Evolutionary conservation across 148 eudicot genomes (phyloP), one percentile per base, ranked within the genome.

Genomic region (Diospyros kaki): DNA sequence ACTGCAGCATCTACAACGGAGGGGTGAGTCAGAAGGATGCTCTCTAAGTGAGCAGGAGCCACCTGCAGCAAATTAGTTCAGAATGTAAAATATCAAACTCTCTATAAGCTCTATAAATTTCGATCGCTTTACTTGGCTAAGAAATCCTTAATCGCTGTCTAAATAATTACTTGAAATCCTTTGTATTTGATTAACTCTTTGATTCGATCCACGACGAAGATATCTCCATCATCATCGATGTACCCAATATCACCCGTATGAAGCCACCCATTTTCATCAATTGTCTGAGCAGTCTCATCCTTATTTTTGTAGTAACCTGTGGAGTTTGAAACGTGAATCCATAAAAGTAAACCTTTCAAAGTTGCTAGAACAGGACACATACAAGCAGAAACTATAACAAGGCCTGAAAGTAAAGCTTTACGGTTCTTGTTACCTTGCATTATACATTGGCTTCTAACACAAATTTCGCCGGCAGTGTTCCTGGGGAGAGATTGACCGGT

Each of bases 1-100:
- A 92, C 99, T 18, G 96, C 99, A 10, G 89, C 96, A 77, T 95
- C 99, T 74, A 81, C 88, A 18, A 95, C 84, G 1, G 92, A 90
- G 54, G 92, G 90, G 77, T 95, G 97, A 6, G 90, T 75, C 1
- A 95, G 87, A 59, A 95, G 96, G 62, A 95, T 85, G 54, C 91
- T 93, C 78, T 95, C 99, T 61, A 95, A 58, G 80, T 95, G 97
- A 72, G 99, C 99, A 2, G 97, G 97, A 78, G 99, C 97, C 72
- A 95, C 97, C 98, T 94, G 81, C 60, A 51, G 60, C 68, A 58
- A 7, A 39, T 18, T 53, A 76, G 6, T 14, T 38, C 6, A 74
- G 55, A 6, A 52, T 1, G 62, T 52, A 5, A 15, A 8, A 1
- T 14, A 64, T 40, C 14, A 0, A 48, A 48, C 52, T 48, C 8